Evolutionary conservation across 2,329 filamentous ascomycete genomes (phyloP), one percentile per base, ranked within the genome.

Genomic region (Drechslerella dactyloides): DNA sequence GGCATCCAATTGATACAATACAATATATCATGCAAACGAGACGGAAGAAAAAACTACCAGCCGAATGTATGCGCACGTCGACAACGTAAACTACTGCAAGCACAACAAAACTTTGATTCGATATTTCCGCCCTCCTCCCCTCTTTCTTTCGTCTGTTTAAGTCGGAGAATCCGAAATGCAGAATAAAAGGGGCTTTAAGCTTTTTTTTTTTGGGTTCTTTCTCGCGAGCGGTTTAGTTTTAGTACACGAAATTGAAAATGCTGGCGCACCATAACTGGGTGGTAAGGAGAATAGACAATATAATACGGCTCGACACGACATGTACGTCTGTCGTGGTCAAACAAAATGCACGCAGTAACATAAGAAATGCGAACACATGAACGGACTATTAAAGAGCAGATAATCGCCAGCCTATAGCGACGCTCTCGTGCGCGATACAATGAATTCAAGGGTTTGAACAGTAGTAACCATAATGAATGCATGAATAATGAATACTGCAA

Each of bases 261-360:
- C 68, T 72, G 68, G 68, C 68, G 68, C 68, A 65, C 68, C 68
- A 51, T 72, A 72, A 72, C 68, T 72, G 68, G 68, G 50, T 65
- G 60, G 27, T 33, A 58, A 65, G 27, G 44, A 64, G 33, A n/a
- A n/a, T n/a, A n/a, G n/a, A n/a, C n/a, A n/a, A n/a, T n/a, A n/a
- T n/a, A n/a, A n/a, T n/a, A n/a, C n/a, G n/a, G n/a, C n/a, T n/a
- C n/a, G n/a, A n/a, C n/a, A n/a, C n/a, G n/a, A 21, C 21, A 55
- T 24, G n/a, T 35, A 63, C 19, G 17, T 72, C 68, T 72, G 68
- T 72, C 60, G 68, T 72, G 60, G 55, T 61, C 56, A 2, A n/a
- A 56, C 21, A 57, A 40, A 30, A 23, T 50, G 62, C 59, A 58
- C 53, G 44, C 44, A n/a, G n/a, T n/a, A 27, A 37, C 55, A 59